Conservation (phyloP, 2,329 filamentous ascomycete species). For the Stemphylium lycopersici region DNA sequence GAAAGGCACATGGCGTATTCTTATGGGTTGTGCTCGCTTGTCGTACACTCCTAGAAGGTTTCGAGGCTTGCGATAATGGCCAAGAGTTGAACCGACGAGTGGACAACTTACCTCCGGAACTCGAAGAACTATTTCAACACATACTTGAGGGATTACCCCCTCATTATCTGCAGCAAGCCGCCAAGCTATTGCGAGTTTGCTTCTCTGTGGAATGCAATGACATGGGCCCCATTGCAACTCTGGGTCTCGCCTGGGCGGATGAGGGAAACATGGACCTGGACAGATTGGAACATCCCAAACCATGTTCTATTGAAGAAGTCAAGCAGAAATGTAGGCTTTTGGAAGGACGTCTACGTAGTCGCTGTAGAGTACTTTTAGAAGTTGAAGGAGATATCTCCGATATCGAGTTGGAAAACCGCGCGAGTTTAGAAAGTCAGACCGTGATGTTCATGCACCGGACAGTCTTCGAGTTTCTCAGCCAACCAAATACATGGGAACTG, state of each 20-base stretch:
- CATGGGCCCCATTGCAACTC: not conserved
- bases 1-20: not conserved
- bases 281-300: not conserved
- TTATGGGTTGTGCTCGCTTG: slow-evolving; percentile 4
- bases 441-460: slow-evolving; percentile 4
- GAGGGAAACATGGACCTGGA: not conserved
- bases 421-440: not conserved
- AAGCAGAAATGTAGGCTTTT: not conserved
- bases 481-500: not conserved
- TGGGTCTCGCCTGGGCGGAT: not conserved
- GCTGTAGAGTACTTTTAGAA: not conserved
- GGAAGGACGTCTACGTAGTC: not conserved
- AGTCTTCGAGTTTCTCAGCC: not conserved
- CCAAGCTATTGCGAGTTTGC: not conserved
- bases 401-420: no score
- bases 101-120: not conserved
- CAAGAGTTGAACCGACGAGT: not conserved
- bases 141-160: not conserved
- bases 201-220: no score
- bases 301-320: not conserved
- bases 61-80: not conserved
- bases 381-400: not conserved
- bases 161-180: not conserved
- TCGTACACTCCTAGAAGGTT: not conserved
- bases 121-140: not conserved